phyloP scores from a whole-genome alignment of 2,329 filamentous ascomycete species.

The Stagonosporopsis tanaceti region DNA sequence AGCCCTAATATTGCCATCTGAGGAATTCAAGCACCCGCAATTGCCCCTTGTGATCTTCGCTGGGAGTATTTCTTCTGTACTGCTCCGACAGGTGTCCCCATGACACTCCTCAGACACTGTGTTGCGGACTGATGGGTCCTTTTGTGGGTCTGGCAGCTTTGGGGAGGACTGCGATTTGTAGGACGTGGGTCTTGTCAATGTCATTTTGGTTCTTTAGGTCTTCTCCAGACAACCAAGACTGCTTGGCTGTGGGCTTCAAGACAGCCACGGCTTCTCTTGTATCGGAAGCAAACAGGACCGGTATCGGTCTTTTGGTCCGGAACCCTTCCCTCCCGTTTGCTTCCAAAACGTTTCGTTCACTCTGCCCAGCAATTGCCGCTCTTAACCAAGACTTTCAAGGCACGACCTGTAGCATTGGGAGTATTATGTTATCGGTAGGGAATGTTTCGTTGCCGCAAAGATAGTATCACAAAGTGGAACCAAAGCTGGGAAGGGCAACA shows the following conservation, averaged over 20 bases:
- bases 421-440: neutral
- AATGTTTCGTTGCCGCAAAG: neutral
- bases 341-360: slow-evolving; percentile 13
- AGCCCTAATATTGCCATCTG: neutral
- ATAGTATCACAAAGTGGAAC: neutral
- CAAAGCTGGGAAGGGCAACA: slow-evolving; percentile 29
- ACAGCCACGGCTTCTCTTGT: slow-evolving; percentile 18
- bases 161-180: neutral
- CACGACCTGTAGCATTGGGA: neutral
- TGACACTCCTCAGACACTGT: neutral
- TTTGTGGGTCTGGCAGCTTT: neutral
- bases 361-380: neutral
- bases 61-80: slow-evolving; percentile 3
- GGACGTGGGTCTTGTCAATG: neutral
- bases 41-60: neutral
- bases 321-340: slow-evolving; percentile 6
- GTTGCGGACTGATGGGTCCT: neutral
- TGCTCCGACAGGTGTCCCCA: slow-evolving; percentile 6
- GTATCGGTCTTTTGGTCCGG: neutral
- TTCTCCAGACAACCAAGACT: slow-evolving; percentile 13
- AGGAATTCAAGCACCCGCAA: neutral
- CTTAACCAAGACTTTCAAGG: slow-evolving; percentile 1
- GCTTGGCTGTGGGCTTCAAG: slow-evolving; percentile 19
- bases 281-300: slow-evolving; percentile 8
- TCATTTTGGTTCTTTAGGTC: neutral